Evolutionary conservation across 2,329 filamentous ascomycete species (phyloP).

Genomic region (Berkeleyomyces basicola): DNA sequence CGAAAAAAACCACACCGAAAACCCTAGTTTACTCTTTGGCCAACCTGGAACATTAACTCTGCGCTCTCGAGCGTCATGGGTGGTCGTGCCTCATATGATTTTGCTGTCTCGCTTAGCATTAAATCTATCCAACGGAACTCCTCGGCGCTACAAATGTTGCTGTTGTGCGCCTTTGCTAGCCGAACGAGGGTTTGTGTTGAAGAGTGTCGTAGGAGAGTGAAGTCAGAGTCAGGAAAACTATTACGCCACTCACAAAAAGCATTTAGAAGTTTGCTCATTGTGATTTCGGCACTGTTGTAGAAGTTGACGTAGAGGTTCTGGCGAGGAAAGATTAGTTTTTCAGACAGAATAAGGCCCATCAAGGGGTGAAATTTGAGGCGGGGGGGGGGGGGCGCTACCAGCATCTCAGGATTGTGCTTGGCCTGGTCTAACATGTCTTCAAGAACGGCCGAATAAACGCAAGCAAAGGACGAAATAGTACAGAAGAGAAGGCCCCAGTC

Average conservation of each 20-base stretch:
- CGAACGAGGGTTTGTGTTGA: background rate
- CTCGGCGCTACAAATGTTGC: background rate
- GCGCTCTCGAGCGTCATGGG: background rate
- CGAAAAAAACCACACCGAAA: too few relatives aligned
- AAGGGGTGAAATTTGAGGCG: background rate
- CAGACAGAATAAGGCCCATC: background rate
- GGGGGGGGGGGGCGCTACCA: background rate
- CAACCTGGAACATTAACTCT: background rate
- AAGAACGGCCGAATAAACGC: background rate
- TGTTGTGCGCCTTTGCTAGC: background rate
- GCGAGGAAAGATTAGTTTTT: background rate
- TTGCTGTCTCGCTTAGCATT: background rate
- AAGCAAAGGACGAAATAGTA: conserved; percentile 1
- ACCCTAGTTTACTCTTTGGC: too few relatives aligned
- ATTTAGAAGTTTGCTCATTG: background rate
- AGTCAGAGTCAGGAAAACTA: background rate
- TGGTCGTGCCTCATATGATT: background rate
- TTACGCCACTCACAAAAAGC: background rate
- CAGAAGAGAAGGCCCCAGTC: conserved; percentile 2
- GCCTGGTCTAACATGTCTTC: background rate
- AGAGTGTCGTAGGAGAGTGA: background rate
- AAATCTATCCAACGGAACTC: background rate
- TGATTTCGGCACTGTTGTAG: background rate
- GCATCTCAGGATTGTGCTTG: background rate
- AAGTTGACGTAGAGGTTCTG: background rate